A percentile compares a stretch with the other conserved stretches of the same genome.
Evolutionary conservation across 2,329 filamentous ascomycete species (phyloP).

Genomic region (Phaeosphaeria sp.): DNA sequence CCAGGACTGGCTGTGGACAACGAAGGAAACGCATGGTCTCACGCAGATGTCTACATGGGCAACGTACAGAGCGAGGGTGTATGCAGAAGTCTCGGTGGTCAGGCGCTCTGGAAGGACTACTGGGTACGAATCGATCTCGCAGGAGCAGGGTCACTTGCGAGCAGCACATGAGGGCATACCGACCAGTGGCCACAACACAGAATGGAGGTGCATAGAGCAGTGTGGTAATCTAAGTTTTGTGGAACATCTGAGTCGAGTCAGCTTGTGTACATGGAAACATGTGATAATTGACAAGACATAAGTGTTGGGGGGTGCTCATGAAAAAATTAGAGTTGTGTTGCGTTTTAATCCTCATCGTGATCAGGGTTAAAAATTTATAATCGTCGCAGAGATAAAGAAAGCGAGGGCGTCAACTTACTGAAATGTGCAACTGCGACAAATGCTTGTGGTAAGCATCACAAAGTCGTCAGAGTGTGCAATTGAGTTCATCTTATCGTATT

Average conservation of each 20-base stretch:
- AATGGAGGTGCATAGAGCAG: neutral
- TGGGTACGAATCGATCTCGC: constrained; percentile 61
- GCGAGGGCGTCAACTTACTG: constrained; percentile 45
- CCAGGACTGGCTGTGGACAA: constrained; percentile 38
- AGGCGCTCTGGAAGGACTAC: constrained; percentile 61
- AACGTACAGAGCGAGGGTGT: constrained; percentile 68
- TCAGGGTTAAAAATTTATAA: constrained; percentile 73
- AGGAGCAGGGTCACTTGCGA: constrained; percentile 25
- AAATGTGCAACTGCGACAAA: constrained; percentile 5
- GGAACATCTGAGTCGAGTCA: constrained; percentile 30
- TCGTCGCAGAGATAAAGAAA: constrained; percentile 54
- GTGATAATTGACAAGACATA: constrained; percentile 2
- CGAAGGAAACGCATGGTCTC: constrained; percentile 58
- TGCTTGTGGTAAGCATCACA: constrained; percentile 36
- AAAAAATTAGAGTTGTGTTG: constrained; percentile 76
- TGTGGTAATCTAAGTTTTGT: neutral
- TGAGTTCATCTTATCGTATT: constrained; percentile 45
- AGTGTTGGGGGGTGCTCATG: constrained; percentile 54
- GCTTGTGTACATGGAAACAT: constrained; percentile 10
- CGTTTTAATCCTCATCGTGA: constrained; percentile 65
- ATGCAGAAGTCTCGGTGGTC: constrained; percentile 67
- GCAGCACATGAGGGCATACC: constrained; percentile 1
- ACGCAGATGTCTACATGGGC: constrained; percentile 68
- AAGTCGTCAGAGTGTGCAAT: constrained; percentile 7
- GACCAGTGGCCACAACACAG: neutral